Evolutionary conservation across 768 basidiomycete species (phyloP), one percentile per base, ranked within the genome.

Genomic region (Panellus pusillus): DNA sequence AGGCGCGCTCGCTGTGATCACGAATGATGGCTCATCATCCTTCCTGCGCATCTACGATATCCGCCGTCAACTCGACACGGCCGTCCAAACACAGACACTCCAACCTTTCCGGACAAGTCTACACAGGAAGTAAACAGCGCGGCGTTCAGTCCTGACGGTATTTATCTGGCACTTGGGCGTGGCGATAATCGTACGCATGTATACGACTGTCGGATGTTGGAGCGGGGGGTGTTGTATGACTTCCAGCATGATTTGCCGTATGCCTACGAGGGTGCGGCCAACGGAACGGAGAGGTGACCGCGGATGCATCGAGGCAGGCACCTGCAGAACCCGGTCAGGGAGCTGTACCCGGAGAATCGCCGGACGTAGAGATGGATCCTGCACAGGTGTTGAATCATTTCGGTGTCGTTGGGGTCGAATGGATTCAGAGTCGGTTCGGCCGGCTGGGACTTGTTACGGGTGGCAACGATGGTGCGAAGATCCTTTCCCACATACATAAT

Each of bases 151-250:
- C 75, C 83, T 0, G 86, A 88, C 57, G 79, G 78, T 9, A 67
- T 81, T 4, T 81, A 82, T 58, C 72, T 89, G 9, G 82, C 86
- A 13, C 63, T 84, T 6, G 84, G 76, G 4, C 75, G 85, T 39
- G 79, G 68, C 40, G 85, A 89, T 63, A 85, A 87, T 56, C 64
- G 63, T 31, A 69, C 73, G 1, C 81, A 87, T 50, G 65, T 90
- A 3, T 89, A 89, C 56, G 87, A 90, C 63, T 61, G 75, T 1
- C 79, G 87, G 11, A 80, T 74, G 63, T 62, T 85, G 15, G 65
- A 70, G 18, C 68, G 70, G 13, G 76, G 78, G 1, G 67, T 74
- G 12, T 61, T 87, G 40, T 77, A 74, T 50, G 68, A 72, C 15
- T 84, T 82, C 61, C 59, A 63, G 38, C 87, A 89, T 35, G 32